These are phyloP conservation scores for Plasmodium gaboni DNA, from an alignment of 169 alveolate genomes.

Conservation along the genomic window DNA sequence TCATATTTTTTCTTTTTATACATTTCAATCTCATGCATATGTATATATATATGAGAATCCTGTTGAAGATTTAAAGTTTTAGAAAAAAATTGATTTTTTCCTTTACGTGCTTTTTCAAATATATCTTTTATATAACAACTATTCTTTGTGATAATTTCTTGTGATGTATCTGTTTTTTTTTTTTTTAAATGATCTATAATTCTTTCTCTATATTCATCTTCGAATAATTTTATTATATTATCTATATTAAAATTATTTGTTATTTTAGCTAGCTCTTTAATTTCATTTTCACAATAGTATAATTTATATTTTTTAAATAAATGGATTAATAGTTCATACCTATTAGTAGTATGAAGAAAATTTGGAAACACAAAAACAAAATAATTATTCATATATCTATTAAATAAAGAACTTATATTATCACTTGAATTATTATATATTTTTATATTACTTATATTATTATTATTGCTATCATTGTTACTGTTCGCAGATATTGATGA, in stretches of 20 bases:
- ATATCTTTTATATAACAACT: not conserved
- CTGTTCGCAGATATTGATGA: not conserved
- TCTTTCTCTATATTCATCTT: conserved; percentile 61
- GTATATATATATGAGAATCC: conserved; percentile 34
- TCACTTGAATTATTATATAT: not conserved
- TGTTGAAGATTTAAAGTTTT: conserved; percentile 31
- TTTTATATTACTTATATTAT: not conserved
- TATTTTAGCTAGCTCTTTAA: conserved; percentile 21
- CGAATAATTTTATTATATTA: conserved; percentile 18
- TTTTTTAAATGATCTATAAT: conserved; percentile 15
- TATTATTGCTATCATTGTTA: not conserved
- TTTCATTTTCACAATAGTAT: not conserved
- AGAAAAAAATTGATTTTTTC: conserved; percentile 23
- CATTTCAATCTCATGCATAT: conserved; percentile 43
- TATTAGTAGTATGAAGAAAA: conserved; percentile 15
- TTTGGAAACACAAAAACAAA: conserved; percentile 25
- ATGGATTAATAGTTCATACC: conserved; percentile 15
- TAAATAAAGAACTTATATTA: conserved; percentile 11
- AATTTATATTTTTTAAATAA: conserved; percentile 24
- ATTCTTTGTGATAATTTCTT: not conserved
- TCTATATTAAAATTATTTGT: conserved; percentile 22
- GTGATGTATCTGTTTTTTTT: not conserved
- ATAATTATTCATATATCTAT: conserved; percentile 3
- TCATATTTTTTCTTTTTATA: conserved; percentile 17
- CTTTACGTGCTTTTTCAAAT: not conserved